Evolutionary conservation across 2,329 filamentous ascomycete genomes (phyloP), one percentile per base, ranked within the genome.

Genomic region (Fragosphaeria purpurea): DNA sequence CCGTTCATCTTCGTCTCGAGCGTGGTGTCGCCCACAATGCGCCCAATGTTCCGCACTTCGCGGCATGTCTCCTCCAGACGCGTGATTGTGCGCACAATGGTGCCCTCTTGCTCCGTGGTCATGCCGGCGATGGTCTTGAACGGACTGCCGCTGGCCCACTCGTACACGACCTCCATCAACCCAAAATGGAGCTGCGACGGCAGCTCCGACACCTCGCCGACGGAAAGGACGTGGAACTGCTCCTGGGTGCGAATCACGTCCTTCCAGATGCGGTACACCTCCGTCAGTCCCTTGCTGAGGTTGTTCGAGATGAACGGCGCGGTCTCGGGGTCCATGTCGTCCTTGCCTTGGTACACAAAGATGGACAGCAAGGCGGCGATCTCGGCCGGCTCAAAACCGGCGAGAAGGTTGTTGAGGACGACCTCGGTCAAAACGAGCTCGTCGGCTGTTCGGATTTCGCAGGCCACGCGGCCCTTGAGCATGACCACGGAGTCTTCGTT

Each of bases 51-150:
- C 76, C 95, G 96, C 50, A 97, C 93, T 68, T 98, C 93, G 45
- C 93, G 77, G 64, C 93, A 98, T 7, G 89, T 95, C 75, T 98
- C 93, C 62, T 98, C 93, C 52, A 98, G 72, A 32, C 93, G 74
- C 41, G 89, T 95, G 59, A 98, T 97, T 2, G 93, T 91, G 48
- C 93, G 76, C 45, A 98, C 93, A 69, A 98, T 97, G 0, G 93
- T 97, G 1, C 93, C 93, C 67, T 98, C 93, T 61, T 97, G 81
- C 51, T 98, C 90, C 65, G 97, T 91, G 7, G 93, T 98, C 63
- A 98, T 70, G 58, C 91, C 86, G 0, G 91, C 97, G 58, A 98
- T 98, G 57, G 93, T 91, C 69, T 94, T 95, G 75, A 98, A 98
- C 48, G 87, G 91, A 88, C 97, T 97, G 32, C 93, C 93, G 46